Conservation (phyloP, 2,329 filamentous ascomycete genomes). For the Dactylella cylindrospora region DNA sequence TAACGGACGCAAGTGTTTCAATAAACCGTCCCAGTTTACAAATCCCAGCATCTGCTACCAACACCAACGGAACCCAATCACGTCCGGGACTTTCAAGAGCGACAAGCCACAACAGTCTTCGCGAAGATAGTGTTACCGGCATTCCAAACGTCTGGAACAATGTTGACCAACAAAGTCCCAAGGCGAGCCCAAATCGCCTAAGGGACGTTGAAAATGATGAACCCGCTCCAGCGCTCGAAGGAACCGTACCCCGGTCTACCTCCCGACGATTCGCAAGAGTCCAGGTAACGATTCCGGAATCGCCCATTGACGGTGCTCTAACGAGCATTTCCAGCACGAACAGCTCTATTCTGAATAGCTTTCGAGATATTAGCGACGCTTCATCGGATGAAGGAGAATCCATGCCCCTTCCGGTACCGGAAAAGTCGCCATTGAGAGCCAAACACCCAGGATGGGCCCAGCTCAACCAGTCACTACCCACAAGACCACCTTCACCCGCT, state of each 20-base stretch:
- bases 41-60: conserved; percentile 15
- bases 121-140: conserved; percentile 30
- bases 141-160: conserved; percentile 41
- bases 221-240: no score
- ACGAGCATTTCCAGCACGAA: conserved; percentile 29
- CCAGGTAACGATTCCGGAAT: conserved; percentile 34
- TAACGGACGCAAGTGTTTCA: neutral
- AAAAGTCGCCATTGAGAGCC: conserved; percentile 31
- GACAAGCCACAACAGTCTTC: conserved; percentile 26
- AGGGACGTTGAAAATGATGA: no score
- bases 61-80: neutral
- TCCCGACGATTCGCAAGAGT: conserved; percentile 4
- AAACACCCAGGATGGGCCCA: conserved; percentile 16
- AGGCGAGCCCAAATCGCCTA: conserved; percentile 23
- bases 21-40: neutral
- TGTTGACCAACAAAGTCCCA: conserved; percentile 30
- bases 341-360: conserved; percentile 27
- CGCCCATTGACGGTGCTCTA: conserved; percentile 32
- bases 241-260: neutral
- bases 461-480: conserved; percentile 2
- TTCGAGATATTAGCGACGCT: no score
- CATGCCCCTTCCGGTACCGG: conserved; percentile 13
- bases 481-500: conserved; percentile 4
- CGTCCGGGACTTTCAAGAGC: conserved; percentile 20
- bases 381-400: no score